These are phyloP conservation scores for Amanita rimosa DNA, from an alignment of 768 basidiomycete species.

Conservation along the genomic window DNA sequence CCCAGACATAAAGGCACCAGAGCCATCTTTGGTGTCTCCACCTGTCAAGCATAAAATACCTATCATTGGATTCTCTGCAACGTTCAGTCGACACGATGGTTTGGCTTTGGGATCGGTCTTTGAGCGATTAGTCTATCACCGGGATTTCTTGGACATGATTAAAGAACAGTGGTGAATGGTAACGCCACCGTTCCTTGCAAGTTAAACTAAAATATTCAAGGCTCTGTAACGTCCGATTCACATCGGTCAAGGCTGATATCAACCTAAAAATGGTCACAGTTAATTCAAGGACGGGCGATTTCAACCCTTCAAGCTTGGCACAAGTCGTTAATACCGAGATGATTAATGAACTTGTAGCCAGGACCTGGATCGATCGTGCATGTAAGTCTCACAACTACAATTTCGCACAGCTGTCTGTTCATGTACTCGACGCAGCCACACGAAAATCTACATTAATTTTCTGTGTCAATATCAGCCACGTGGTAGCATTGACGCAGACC, in stretches of 20 bases:
- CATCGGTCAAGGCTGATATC: slow-evolving; percentile 66
- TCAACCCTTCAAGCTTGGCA: slow-evolving; percentile 66
- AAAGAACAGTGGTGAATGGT: slow-evolving; percentile 68
- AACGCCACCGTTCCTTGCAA: not conserved
- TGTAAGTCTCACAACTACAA: slow-evolving; percentile 28
- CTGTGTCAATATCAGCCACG: slow-evolving; percentile 78
- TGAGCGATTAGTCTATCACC: slow-evolving; percentile 86
- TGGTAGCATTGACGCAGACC: slow-evolving; percentile 54
- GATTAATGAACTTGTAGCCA: slow-evolving; percentile 69
- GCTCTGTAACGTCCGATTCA: slow-evolving; percentile 84
- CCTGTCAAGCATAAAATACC: slow-evolving; percentile 45
- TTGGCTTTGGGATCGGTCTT: slow-evolving; percentile 84
- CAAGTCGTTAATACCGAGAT: slow-evolving; percentile 72
- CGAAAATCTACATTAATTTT: slow-evolving; percentile 90
- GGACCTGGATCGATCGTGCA: slow-evolving; percentile 80
- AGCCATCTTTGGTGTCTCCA: slow-evolving; percentile 27
- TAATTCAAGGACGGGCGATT: slow-evolving; percentile 67
- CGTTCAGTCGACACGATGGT: slow-evolving; percentile 87
- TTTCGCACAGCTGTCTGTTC: not conserved
- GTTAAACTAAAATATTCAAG: slow-evolving; percentile 23
- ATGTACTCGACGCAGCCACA: slow-evolving; percentile 21
- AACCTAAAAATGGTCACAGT: slow-evolving; percentile 58
- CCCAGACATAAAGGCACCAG: slow-evolving; percentile 44
- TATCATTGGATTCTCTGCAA: slow-evolving; percentile 91
- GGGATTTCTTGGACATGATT: slow-evolving; percentile 87